Evolutionary conservation across 352 stramenopile species (phyloP), one percentile per base, ranked within the genome.

Genomic region (Halophytophthora polymorphica): DNA sequence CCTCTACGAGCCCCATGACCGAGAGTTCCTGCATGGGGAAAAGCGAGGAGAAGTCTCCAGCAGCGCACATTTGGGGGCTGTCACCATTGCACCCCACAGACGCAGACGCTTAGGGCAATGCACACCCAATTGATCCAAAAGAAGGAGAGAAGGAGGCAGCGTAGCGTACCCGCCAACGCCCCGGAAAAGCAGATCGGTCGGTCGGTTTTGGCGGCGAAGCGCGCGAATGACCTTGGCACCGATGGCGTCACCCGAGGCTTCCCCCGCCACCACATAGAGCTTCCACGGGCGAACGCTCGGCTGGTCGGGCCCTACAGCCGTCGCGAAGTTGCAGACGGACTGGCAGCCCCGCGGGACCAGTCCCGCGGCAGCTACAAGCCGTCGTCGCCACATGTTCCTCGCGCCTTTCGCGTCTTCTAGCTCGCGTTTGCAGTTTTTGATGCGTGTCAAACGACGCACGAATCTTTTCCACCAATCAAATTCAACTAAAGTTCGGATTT

Each of bases 241-340:
- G 35, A 92, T 89, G n/a, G 75, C 77, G 43, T 91, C 81, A 17
- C 81, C 76, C 23, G 81, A 92, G 1, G 81, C 61, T 53, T 92
- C 81, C 10, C 78, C 81, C 42, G 81, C 78, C 35, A 92, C 72
- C 39, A 92, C 44, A 31, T 89, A 92, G 12, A 92, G 53, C 48
- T 63, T 68, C 6, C 63, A 19, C 6, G 50, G 31, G 40, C 29
- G 33, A 29, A 28, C 11, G 10, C 19, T 29, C 1, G 17, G 15
- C 2, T 58, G 42, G 34, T 23, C 36, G 11, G 23, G 21, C 15
- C 34, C 12, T 45, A 18, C 48, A 28, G 14, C 22, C 64, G 50
- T 58, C 18, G 56, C 53, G 21, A 66, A 66, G 21, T 11, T 12
- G 44, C 56, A 46, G 31, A 58, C 42, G 19, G 40, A 37, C 36